Evolutionary conservation across 768 basidiomycete genomes (phyloP), one percentile per base, ranked within the genome.

Genomic region (Boletellus ananas): DNA sequence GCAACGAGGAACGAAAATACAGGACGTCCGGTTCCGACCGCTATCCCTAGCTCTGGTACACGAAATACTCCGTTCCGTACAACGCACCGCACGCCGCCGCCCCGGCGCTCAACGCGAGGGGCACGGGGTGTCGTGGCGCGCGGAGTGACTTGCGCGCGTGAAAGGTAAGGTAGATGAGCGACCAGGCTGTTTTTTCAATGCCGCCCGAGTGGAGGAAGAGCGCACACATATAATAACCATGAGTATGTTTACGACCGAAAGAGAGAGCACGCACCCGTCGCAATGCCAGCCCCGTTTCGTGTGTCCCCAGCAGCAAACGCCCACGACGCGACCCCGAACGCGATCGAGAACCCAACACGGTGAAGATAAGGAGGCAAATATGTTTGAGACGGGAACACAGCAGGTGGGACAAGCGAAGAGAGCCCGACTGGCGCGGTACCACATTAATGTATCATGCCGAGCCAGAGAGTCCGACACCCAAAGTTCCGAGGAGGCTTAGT

Each of bases 311-410:
- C 21, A 5, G 62, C 47, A 34, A 77, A 51, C 2, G 76, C 70
- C 56, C 75, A 77, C 1, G 74, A 74, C 2, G 75, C 70, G 1
- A 76, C 76, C 0, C 68, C 70, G 39, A 79, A 75, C 14, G 72
- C 65, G 7, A 72, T 54, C 11, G 71, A 67, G 52, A 79, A 79
- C 3, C 74, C 75, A 3, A 74, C 58, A 3, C 75, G 69, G 9
- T 73, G 65, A 20, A 74, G 62, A 51, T 76, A 70, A 3, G 72
- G 75, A 0, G 75, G 75, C n/a, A 71, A 64, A 51, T 63, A 64
- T 0, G 61, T 56, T 7, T 50, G 59, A 11, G 60, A 56, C 14
- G 54, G 57, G 14, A 71, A 62, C 9, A 54, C 63, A 23, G 72
- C 55, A 1, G 67, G 67, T 12, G 74, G 73, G 16, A 71, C 59